Percentiles rank a stretch among this genome's conserved stretches.
phyloP scores from a whole-genome alignment of 208 protist species.

The Leishmania major region DNA sequence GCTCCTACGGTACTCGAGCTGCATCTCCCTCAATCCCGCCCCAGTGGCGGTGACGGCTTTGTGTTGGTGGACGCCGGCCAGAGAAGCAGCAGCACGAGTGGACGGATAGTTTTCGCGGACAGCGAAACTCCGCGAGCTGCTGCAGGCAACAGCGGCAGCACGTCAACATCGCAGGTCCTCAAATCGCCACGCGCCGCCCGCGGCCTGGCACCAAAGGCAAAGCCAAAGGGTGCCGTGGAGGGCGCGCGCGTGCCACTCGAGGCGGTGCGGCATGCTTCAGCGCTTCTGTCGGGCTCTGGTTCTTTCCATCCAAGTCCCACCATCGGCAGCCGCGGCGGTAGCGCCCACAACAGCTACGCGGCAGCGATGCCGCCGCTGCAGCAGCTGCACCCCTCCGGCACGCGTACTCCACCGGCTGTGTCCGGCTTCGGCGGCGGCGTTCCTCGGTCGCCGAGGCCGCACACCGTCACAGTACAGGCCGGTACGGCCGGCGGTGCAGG shows the following conservation, averaged over 20 bases:
- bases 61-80: not conserved
- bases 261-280: constrained; percentile 70
- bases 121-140: not conserved
- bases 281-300: constrained; percentile 29
- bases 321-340: not conserved
- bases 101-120: not conserved
- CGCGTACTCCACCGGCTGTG: not conserved
- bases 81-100: not conserved
- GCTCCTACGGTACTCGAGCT: constrained; percentile 8
- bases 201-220: constrained; percentile 74
- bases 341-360: constrained; percentile 12
- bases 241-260: constrained; percentile 61
- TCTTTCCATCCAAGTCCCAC: constrained; percentile 1
- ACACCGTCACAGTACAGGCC: not conserved
- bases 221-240: constrained; percentile 62
- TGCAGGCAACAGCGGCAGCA: constrained; percentile 11
- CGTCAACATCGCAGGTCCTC: not conserved
- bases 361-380: not conserved
- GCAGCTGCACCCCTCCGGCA: not conserved
- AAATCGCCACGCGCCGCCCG: constrained; percentile 31
- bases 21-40: not conserved
- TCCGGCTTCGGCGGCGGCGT: constrained; percentile 9
- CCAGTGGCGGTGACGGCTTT: not conserved
- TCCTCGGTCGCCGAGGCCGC: constrained; percentile 12
- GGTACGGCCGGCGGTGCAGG: too few relatives aligned